phyloP scores from a whole-genome alignment of 2,329 filamentous ascomycete genomes.

The Neurospora sp. region DNA sequence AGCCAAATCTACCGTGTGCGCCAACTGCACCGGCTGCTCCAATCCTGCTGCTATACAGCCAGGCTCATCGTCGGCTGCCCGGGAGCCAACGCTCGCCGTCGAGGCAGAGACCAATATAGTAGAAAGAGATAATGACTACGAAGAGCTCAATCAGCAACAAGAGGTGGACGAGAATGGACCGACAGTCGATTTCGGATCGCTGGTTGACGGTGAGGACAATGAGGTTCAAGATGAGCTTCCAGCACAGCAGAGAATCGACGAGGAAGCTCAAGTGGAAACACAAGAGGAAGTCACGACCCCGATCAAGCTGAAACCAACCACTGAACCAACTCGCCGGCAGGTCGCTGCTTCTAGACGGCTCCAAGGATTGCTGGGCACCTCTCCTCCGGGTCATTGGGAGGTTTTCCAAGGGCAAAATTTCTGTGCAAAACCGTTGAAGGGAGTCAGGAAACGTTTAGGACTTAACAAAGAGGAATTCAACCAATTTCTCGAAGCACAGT shows the following conservation, averaged over 20 bases:
- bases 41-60: not conserved
- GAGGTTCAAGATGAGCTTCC: not conserved
- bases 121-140: not conserved
- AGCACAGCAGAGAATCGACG: not conserved
- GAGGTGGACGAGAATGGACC: not conserved
- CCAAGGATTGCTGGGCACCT: not conserved
- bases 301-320: not conserved
- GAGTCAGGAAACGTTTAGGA: not conserved
- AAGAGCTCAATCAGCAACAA: not conserved
- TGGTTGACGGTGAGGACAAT: too few relatives aligned
- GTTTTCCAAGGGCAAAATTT: not conserved
- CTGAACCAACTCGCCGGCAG: not conserved
- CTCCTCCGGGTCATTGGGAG: not conserved
- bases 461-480: not conserved
- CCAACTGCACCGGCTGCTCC: not conserved
- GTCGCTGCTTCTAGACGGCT: not conserved
- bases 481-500: not conserved
- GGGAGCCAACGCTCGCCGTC: not conserved
- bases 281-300: not conserved
- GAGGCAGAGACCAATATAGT: not conserved
- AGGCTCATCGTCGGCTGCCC: not conserved
- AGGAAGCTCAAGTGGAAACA: not conserved
- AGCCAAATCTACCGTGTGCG: not conserved
- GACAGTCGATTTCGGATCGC: too few relatives aligned
- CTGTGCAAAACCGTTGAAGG: not conserved